phyloP scores from a whole-genome alignment of 2,329 filamentous ascomycete genomes.

The Colletotrichum eleusines region DNA sequence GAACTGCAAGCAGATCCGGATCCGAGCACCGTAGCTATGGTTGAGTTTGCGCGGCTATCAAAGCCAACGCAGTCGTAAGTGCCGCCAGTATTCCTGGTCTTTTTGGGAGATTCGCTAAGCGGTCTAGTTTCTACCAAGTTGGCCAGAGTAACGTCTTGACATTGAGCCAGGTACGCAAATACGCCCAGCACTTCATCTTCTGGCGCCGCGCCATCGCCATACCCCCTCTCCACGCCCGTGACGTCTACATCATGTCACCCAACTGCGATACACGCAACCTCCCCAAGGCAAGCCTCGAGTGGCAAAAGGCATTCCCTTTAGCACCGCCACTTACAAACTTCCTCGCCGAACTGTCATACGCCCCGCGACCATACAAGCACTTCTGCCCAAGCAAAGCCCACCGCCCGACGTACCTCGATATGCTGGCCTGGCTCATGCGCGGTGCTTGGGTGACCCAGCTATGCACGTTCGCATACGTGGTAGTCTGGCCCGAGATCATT shows the following conservation, averaged over 20 bases:
- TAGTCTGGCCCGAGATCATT: conserved; percentile 85
- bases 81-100: too few relatives aligned
- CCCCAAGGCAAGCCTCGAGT: conserved; percentile 75
- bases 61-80: conserved; percentile 73
- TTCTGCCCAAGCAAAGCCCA: conserved; percentile 91
- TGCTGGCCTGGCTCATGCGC: conserved; percentile 92
- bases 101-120: background rate
- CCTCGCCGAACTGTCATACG: conserved; percentile 83
- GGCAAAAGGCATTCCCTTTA: conserved; percentile 83
- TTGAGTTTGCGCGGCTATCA: conserved; percentile 83
- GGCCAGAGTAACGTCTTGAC: conserved; percentile 79
- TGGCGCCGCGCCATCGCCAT: conserved; percentile 95
- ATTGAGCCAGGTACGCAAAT: conserved; percentile 83
- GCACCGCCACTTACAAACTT: conserved; percentile 88
- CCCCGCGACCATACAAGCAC: conserved; percentile 83
- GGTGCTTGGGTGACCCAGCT: conserved; percentile 95
- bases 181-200: conserved; percentile 93
- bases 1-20: conserved; percentile 83
- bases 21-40: conserved; percentile 80
- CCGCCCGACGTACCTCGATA: conserved; percentile 87
- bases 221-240: conserved; percentile 87
- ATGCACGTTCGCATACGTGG: conserved; percentile 89
- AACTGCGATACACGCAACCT: conserved; percentile 85
- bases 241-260: conserved; percentile 91
- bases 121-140: conserved; percentile 72